These are phyloP conservation scores for Neofusicoccum kwambonambiense DNA, from an alignment of 2,329 filamentous ascomycete genomes.

Conservation along the genomic window DNA sequence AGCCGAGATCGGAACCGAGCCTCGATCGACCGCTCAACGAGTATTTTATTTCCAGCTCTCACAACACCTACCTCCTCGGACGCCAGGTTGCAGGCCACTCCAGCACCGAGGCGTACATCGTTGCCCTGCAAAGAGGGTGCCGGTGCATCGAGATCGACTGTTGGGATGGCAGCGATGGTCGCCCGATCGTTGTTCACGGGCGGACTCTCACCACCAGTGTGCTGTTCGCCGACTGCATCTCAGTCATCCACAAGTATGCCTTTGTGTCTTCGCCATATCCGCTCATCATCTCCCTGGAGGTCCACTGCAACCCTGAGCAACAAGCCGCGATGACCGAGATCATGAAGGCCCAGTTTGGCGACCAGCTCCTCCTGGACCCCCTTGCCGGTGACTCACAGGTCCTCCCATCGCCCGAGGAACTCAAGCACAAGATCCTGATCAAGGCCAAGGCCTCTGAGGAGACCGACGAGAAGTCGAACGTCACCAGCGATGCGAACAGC, in stretches of 20 bases:
- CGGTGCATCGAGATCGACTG: constrained; percentile 97
- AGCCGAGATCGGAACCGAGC: constrained; percentile 58
- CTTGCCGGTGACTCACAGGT: constrained; percentile 65
- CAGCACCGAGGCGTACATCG: constrained; percentile 93
- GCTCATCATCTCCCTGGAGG: constrained; percentile 90
- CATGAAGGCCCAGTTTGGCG: constrained; percentile 80
- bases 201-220: constrained; percentile 85
- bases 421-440: constrained; percentile 81
- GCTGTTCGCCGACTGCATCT: constrained; percentile 86
- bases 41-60: constrained; percentile 97
- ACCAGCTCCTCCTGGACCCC: constrained; percentile 74
- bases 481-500: constrained; percentile 34
- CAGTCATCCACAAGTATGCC: constrained; percentile 90
- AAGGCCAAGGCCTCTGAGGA: constrained; percentile 85
- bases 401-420: constrained; percentile 81
- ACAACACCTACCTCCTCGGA: constrained; percentile 95
- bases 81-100: constrained; percentile 87
- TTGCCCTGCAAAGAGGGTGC: constrained; percentile 81
- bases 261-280: constrained; percentile 86
- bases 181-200: constrained; percentile 88
- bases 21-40: constrained; percentile 88
- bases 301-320: constrained; percentile 82
- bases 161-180: constrained; percentile 88
- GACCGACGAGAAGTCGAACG: constrained; percentile 43
- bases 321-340: constrained; percentile 86